A percentile compares a stretch with the other conserved stretches of the same genome.
Conservation (phyloP, 768 basidiomycete genomes). For the Tubosaeta sp. region DNA sequence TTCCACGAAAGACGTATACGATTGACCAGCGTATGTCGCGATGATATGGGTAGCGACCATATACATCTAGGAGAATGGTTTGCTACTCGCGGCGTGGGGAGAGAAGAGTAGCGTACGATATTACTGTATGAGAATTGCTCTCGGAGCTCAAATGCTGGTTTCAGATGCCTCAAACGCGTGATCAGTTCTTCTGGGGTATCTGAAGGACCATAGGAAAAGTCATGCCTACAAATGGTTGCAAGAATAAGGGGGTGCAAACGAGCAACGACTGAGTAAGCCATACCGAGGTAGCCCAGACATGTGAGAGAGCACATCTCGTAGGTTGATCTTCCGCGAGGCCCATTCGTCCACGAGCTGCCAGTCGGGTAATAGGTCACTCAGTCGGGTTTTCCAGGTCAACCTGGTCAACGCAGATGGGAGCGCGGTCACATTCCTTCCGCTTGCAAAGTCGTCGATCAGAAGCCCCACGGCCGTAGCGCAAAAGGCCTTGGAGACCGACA, state of each 20-base stretch:
- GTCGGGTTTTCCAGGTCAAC: slow-evolving; percentile 34
- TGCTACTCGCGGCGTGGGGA: not conserved
- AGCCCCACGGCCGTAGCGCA: too few species aligned
- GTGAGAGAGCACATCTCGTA: slow-evolving; percentile 5
- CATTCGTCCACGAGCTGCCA: slow-evolving; percentile 41
- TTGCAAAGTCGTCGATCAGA: too few species aligned
- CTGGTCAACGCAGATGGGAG: slow-evolving; percentile 24
- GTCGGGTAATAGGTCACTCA: slow-evolving; percentile 36
- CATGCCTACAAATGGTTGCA: slow-evolving; percentile 25
- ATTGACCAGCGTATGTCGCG: slow-evolving; percentile 27
- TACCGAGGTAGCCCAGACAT: slow-evolving; percentile 38
- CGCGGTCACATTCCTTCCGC: too few species aligned
- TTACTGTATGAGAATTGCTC: slow-evolving; percentile 39
- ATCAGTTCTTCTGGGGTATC: slow-evolving; percentile 27
- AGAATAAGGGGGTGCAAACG: not conserved
- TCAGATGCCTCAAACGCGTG: slow-evolving; percentile 25
- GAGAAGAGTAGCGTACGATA: slow-evolving; percentile 18
- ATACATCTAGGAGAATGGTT: slow-evolving; percentile 34
- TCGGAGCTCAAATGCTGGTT: slow-evolving; percentile 33
- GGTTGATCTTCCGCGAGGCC: slow-evolving; percentile 32
- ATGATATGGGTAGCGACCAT: slow-evolving; percentile 33
- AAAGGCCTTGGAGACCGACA: slow-evolving; percentile 13
- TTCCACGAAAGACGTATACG: slow-evolving; percentile 38
- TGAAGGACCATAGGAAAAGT: slow-evolving; percentile 24
- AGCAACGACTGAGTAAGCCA: not conserved